Percentiles rank a stretch among this genome's conserved stretches.
phyloP scores from a whole-genome alignment of 495 filamentous ascomycete species.

The Podospora fimiseda region DNA sequence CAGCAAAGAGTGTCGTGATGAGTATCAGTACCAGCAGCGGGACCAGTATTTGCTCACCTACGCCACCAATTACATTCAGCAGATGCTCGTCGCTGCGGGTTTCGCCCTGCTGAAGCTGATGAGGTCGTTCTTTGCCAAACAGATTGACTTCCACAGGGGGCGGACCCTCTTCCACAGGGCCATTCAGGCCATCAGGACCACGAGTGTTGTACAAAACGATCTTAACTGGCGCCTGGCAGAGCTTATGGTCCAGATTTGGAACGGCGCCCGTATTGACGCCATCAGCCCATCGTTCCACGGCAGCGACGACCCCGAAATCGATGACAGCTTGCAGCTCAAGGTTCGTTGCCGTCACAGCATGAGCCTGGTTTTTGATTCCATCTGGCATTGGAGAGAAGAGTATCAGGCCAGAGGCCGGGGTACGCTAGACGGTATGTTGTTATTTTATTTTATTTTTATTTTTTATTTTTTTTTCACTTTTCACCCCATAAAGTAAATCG shows the following conservation, averaged over 20 bases:
- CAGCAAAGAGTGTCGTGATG: constrained; percentile 21
- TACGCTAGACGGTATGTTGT: constrained; percentile 66
- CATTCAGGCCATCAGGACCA: constrained; percentile 67
- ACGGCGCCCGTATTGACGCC: constrained; percentile 55
- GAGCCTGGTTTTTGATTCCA: constrained; percentile 85
- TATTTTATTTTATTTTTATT: constrained; percentile 6
- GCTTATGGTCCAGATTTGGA: constrained; percentile 89
- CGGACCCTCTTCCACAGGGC: constrained; percentile 67
- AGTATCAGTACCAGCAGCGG: constrained; percentile 22
- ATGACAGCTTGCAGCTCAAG: constrained; percentile 75
- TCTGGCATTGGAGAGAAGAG: constrained; percentile 90
- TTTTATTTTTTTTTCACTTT: constrained; percentile 9
- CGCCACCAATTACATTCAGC: constrained; percentile 79
- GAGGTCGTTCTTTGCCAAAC: constrained; percentile 70
- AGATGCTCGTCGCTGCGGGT: constrained; percentile 85
- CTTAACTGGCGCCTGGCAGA: constrained; percentile 80
- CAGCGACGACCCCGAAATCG: constrained; percentile 42
- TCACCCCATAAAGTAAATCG: constrained; percentile 9
- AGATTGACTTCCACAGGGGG: constrained; percentile 70
- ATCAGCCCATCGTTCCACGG: constrained; percentile 32
- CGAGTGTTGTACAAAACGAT: constrained; percentile 78
- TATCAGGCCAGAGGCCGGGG: constrained; percentile 69
- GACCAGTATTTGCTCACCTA: constrained; percentile 55
- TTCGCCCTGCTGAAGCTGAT: constrained; percentile 81
- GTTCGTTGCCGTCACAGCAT: constrained; percentile 88